phyloP scores from a whole-genome alignment of 768 basidiomycete species.

The Amanita brunnescens region DNA sequence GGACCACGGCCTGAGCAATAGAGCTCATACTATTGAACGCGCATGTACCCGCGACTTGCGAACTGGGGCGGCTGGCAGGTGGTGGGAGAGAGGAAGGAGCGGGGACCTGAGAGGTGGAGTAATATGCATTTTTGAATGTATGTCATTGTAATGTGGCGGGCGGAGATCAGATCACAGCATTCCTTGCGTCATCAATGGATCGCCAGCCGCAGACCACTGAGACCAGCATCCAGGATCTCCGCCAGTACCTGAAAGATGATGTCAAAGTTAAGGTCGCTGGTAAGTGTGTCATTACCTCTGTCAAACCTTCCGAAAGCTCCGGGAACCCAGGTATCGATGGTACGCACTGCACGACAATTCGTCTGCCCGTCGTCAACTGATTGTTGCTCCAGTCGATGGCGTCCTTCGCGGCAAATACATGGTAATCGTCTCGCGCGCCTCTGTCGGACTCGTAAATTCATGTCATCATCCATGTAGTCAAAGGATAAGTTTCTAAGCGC shows the following conservation, averaged over 20 bases:
- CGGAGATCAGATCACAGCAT: slow-evolving; percentile 1
- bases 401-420: slow-evolving; percentile 92
- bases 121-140: too few species aligned
- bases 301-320: background rate
- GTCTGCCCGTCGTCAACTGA: background rate
- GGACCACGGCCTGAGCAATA: background rate
- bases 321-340: slow-evolving; percentile 51
- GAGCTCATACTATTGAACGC: background rate
- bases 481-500: slow-evolving; percentile 87
- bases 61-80: too few species aligned
- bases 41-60: background rate
- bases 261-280: slow-evolving; percentile 92
- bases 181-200: background rate
- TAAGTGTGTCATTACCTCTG: slow-evolving; percentile 24
- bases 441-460: background rate
- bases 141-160: too few species aligned
- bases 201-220: slow-evolving; percentile 27
- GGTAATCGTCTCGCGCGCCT: slow-evolving; percentile 28
- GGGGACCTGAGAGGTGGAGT: too few species aligned
- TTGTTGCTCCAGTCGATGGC: slow-evolving; percentile 63
- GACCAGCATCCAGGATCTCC: slow-evolving; percentile 36
- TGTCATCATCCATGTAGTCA: slow-evolving; percentile 40
- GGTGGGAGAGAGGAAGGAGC: too few species aligned
- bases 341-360: slow-evolving; percentile 20
- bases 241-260: slow-evolving; percentile 45